Conservation (phyloP, 495 filamentous ascomycete species). For the Penicillium pancosmium region DNA sequence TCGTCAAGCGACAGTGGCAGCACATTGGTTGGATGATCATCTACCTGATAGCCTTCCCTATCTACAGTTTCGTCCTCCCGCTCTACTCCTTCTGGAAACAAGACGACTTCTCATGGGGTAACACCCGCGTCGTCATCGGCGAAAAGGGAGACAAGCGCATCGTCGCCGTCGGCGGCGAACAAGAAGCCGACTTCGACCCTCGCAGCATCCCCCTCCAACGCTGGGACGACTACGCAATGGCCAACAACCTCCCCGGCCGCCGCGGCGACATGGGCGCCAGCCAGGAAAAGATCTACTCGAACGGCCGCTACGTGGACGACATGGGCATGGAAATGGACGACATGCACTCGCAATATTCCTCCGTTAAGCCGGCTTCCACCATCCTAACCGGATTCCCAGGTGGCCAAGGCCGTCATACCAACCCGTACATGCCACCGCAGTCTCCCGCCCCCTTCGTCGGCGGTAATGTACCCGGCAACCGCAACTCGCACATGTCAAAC, state of each 20-base stretch:
- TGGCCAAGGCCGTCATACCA: slow-evolving; percentile 54
- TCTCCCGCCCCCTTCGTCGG: slow-evolving; percentile 69
- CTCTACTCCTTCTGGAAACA: slow-evolving; percentile 99
- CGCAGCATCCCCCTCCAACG: slow-evolving; percentile 89
- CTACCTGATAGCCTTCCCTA: slow-evolving; percentile 89
- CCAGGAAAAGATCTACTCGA: slow-evolving; percentile 64
- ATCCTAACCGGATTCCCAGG: slow-evolving; percentile 85
- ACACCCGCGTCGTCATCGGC: slow-evolving; percentile 75
- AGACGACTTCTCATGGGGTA: slow-evolving; percentile 76
- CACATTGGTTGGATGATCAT: slow-evolving; percentile 99
- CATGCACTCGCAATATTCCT: slow-evolving; percentile 94
- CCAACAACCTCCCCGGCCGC: slow-evolving; percentile 88
- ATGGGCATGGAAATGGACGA: slow-evolving; percentile 90
- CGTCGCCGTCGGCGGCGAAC: slow-evolving; percentile 61
- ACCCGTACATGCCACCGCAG: slow-evolving; percentile 76
- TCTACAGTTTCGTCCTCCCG: slow-evolving; percentile 89
- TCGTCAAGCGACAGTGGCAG: slow-evolving; percentile 95
- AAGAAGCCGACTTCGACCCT: slow-evolving; percentile 88
- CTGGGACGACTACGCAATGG: slow-evolving; percentile 97
- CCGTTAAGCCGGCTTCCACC: slow-evolving; percentile 87
- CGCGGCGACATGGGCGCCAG: slow-evolving; percentile 60
- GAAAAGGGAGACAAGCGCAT: slow-evolving; percentile 90
- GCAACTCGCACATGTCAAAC: slow-evolving; percentile 60
- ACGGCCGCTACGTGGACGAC: slow-evolving; percentile 62
- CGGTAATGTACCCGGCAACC: slow-evolving; percentile 50